Conservation (phyloP, 495 filamentous ascomycete species). For the Cercophora scortea region DNA sequence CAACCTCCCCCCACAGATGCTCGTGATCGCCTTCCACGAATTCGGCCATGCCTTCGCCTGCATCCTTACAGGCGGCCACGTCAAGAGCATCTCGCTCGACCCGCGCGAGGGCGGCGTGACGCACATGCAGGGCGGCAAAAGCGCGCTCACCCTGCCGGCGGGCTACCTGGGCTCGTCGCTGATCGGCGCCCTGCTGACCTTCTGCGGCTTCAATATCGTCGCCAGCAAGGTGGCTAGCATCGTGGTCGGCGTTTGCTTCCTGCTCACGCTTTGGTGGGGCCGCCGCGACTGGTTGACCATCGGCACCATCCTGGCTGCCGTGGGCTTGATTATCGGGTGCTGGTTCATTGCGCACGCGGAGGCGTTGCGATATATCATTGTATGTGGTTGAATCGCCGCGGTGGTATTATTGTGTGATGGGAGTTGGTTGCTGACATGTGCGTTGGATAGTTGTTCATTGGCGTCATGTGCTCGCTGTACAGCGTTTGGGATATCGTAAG, state of each 20-base stretch:
- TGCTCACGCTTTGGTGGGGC: constrained; percentile 75
- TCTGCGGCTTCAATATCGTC: constrained; percentile 74
- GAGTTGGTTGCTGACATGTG: background rate
- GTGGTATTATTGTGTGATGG: background rate
- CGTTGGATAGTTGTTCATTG: constrained; percentile 53
- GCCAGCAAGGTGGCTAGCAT: constrained; percentile 72
- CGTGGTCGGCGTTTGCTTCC: constrained; percentile 61
- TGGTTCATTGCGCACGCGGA: constrained; percentile 76
- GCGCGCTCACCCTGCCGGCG: constrained; percentile 64
- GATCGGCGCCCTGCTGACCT: constrained; percentile 70
- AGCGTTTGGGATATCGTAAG: constrained; percentile 79
- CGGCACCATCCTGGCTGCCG: constrained; percentile 56
- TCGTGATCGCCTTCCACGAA: constrained; percentile 80
- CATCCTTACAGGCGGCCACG: constrained; percentile 61
- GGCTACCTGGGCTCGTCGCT: constrained; percentile 70
- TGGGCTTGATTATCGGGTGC: constrained; percentile 63
- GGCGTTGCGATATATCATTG: constrained; percentile 62
- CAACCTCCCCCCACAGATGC: constrained; percentile 45
- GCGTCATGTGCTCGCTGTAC: constrained; percentile 70
- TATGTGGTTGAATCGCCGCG: background rate
- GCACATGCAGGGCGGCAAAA: constrained; percentile 69
- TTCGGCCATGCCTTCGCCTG: constrained; percentile 71
- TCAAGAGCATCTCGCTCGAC: constrained; percentile 57
- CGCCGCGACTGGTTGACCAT: constrained; percentile 71
- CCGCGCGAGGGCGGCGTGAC: constrained; percentile 68